phyloP scores from a whole-genome alignment of 345 rosid species.

The Pseudoturritis turrita region DNA sequence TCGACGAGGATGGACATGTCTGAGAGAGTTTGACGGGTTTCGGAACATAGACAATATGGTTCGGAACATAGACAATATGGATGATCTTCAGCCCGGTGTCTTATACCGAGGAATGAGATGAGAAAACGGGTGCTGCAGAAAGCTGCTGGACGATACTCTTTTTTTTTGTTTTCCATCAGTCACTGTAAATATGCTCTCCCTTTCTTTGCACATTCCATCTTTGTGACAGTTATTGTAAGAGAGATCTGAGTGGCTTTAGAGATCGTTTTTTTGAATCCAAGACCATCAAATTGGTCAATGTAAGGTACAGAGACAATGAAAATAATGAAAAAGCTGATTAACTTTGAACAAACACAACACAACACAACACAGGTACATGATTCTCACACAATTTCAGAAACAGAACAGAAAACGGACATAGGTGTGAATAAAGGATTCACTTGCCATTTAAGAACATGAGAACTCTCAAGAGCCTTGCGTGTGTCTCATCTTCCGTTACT shows the following conservation, averaged over 20 bases:
- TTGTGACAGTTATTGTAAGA: background rate
- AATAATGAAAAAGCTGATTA: background rate
- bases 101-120: slow-evolving; percentile 70
- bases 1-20: slow-evolving; percentile 67
- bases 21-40: slow-evolving; percentile 71
- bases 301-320: background rate
- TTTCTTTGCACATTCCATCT: background rate
- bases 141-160: background rate
- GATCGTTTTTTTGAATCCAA: background rate
- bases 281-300: background rate
- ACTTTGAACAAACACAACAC: slow-evolving; percentile 8
- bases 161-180: background rate
- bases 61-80: slow-evolving; percentile 70
- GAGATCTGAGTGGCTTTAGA: background rate
- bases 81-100: slow-evolving; percentile 78
- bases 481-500: background rate
- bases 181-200: background rate
- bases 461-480: background rate
- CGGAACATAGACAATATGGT: slow-evolving; percentile 72
- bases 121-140: background rate
- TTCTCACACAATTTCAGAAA: slow-evolving; percentile 12
- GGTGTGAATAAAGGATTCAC: slow-evolving; percentile 74
- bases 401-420: background rate
- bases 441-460: background rate
- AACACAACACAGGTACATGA: background rate